Conservation (phyloP, 2,329 filamentous ascomycete species). For the Daldinia sp. region DNA sequence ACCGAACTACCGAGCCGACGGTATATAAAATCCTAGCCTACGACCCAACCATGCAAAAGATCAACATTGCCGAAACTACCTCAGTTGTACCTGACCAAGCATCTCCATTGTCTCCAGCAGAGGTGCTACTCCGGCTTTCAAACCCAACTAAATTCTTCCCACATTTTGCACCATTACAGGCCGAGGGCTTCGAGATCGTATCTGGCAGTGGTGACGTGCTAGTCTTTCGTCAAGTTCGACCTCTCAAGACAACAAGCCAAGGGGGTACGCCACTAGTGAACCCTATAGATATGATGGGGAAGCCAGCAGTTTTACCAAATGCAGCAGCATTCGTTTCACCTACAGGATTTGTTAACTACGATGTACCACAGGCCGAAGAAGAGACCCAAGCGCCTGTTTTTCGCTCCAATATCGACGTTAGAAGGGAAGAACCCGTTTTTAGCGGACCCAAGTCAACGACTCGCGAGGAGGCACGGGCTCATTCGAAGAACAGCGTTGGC, state of each 20-base stretch:
- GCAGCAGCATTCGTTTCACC: slow-evolving; percentile 69
- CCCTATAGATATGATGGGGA: slow-evolving; percentile 66
- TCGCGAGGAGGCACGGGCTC: slow-evolving; percentile 36
- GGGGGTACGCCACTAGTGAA: slow-evolving; percentile 53
- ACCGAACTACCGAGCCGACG: slow-evolving; percentile 36
- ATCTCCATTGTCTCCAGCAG: slow-evolving; percentile 63
- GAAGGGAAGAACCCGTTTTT: slow-evolving; percentile 58
- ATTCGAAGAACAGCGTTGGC: slow-evolving; percentile 51
- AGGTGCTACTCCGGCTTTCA: slow-evolving; percentile 67
- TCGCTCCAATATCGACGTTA: slow-evolving; percentile 55
- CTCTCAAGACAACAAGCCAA: slow-evolving; percentile 19
- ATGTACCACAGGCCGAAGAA: slow-evolving; percentile 50
- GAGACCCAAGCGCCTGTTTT: slow-evolving; percentile 46
- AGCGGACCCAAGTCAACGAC: slow-evolving; percentile 50
- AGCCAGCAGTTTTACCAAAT: slow-evolving; percentile 50
- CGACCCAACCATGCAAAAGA: slow-evolving; percentile 64
- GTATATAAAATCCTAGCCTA: slow-evolving; percentile 74
- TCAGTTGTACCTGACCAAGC: slow-evolving; percentile 60
- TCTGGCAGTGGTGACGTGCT: slow-evolving; percentile 70
- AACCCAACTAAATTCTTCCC: slow-evolving; percentile 72
- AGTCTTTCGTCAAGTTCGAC: slow-evolving; percentile 69
- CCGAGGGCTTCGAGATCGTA: slow-evolving; percentile 72
- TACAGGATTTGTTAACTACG: slow-evolving; percentile 71
- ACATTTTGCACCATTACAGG: slow-evolving; percentile 65
- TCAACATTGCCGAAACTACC: slow-evolving; percentile 68